A percentile compares a stretch with the other conserved stretches of the same genome.
phyloP scores from a whole-genome alignment of 495 filamentous ascomycete species.

The Lasiosphaeriaceae sp. region DNA sequence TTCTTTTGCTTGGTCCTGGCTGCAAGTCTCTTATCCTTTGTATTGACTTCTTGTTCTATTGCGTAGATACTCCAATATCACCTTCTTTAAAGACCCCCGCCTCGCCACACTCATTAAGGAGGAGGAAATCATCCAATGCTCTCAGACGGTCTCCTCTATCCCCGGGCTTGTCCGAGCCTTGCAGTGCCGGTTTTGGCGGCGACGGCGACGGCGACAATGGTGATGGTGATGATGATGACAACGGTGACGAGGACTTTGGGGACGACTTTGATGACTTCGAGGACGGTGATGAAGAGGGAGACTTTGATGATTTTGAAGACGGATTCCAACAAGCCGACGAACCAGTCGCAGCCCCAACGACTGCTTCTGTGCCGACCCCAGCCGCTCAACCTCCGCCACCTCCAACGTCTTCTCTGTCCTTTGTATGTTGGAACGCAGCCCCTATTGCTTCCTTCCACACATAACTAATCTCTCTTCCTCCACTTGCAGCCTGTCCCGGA shows the following conservation, averaged over 20 bases:
- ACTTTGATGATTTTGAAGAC: constrained; percentile 68
- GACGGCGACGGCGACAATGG: constrained; percentile 2
- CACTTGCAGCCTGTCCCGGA: constrained; percentile 62
- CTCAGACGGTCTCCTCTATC: constrained; percentile 15
- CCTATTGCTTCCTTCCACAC: background rate
- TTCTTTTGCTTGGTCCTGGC: background rate
- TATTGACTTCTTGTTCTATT: constrained; percentile 31
- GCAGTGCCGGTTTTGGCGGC: constrained; percentile 1
- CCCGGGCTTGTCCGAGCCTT: constrained; percentile 6
- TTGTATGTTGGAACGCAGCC: constrained; percentile 33
- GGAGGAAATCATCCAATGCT: constrained; percentile 36
- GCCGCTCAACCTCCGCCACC: constrained; percentile 23
- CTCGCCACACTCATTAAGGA: constrained; percentile 13
- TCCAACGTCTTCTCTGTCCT: constrained; percentile 36
- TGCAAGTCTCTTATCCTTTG: constrained; percentile 10
- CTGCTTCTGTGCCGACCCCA: constrained; percentile 39
- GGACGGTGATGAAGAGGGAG: constrained; percentile 81
- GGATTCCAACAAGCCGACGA: constrained; percentile 66
- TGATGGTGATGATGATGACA: constrained; percentile 33
- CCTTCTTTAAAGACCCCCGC: constrained; percentile 28
- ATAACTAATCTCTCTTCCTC: constrained; percentile 4
- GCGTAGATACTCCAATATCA: constrained; percentile 39
- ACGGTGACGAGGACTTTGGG: constrained; percentile 58
- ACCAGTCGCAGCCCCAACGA: constrained; percentile 43
- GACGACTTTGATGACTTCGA: constrained; percentile 98